Evolutionary conservation across 2,329 filamentous ascomycete species (phyloP).

Genomic region (Westerdykella aurantiaca): DNA sequence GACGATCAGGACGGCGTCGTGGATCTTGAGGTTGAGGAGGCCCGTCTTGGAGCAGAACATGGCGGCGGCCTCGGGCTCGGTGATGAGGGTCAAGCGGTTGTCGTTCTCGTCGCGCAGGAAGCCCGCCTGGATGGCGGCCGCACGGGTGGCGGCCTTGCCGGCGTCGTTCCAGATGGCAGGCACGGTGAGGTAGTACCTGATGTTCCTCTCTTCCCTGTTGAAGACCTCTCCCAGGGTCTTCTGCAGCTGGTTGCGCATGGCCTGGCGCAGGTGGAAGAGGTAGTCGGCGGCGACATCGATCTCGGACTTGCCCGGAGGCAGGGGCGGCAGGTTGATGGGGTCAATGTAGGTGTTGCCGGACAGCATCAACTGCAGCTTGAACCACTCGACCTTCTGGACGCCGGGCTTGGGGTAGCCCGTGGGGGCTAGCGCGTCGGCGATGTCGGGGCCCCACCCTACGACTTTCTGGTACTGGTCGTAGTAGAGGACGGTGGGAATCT

Average conservation of each 20-base stretch:
- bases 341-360: conserved; percentile 99
- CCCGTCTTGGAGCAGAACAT: conserved; percentile 98
- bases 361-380: conserved; percentile 98
- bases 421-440: conserved; percentile 90
- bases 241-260: conserved; percentile 90
- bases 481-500: conserved; percentile 99
- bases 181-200: conserved; percentile 96
- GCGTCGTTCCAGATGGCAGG: conserved; percentile 99
- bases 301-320: conserved; percentile 95
- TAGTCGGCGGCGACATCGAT: conserved; percentile 99
- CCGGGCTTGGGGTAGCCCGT: conserved; percentile 97
- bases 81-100: conserved; percentile 88
- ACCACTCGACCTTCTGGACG: conserved; percentile 99
- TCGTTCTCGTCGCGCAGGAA: conserved; percentile 97
- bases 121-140: conserved; percentile 92
- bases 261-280: conserved; percentile 94
- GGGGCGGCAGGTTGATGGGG: conserved; percentile 94
- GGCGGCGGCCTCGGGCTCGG: conserved; percentile 92
- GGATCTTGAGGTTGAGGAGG: conserved; percentile 91
- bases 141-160: conserved; percentile 91
- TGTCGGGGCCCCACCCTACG: conserved; percentile 98
- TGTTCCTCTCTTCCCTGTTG: conserved; percentile 95
- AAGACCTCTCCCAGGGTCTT: conserved; percentile 97
- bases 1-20: conserved; percentile 95
- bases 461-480: conserved; percentile 99